Evolutionary conservation across 2,329 filamentous ascomycete genomes (phyloP).

Genomic region (Knufia fluminis): DNA sequence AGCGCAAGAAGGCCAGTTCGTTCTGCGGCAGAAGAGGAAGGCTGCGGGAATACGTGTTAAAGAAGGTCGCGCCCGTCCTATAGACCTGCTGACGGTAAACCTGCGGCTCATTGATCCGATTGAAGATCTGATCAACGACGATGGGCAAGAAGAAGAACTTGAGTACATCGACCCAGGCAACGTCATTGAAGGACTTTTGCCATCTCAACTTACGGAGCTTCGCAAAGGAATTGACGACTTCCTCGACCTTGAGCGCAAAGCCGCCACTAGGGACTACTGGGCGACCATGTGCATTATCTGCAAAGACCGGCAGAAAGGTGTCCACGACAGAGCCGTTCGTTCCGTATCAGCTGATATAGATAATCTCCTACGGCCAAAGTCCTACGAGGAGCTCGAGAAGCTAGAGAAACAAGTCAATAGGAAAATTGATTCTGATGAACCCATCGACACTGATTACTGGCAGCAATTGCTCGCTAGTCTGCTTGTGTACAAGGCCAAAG

Average conservation of each 20-base stretch:
- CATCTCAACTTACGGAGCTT: conserved; percentile 61
- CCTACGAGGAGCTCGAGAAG: conserved; percentile 72
- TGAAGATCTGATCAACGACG: conserved; percentile 70
- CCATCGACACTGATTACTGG: conserved; percentile 97
- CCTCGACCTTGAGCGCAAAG: conserved; percentile 67
- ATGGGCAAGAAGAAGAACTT: conserved; percentile 66
- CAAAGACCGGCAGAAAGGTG: conserved; percentile 56
- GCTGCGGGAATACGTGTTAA: conserved; percentile 92
- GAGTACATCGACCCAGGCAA: conserved; percentile 70
- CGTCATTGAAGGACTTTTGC: conserved; percentile 65
- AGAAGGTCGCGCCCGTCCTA: conserved; percentile 79
- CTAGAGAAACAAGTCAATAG: conserved; percentile 78
- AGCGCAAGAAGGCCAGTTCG: conserved; percentile 90
- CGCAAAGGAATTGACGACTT: conserved; percentile 76
- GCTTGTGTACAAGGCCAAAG: conserved; percentile 83
- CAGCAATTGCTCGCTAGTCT: conserved; percentile 80
- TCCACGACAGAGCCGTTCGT: conserved; percentile 66
- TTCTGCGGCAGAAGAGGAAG: conserved; percentile 93
- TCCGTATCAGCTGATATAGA: conserved; percentile 85
- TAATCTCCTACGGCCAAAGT: conserved; percentile 74
- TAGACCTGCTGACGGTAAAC: conserved; percentile 89
- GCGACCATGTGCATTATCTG: conserved; percentile 77
- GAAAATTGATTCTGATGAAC: conserved; percentile 80
- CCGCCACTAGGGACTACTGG: conserved; percentile 81
- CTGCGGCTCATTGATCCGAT: conserved; percentile 80